phyloP scores from a whole-genome alignment of 2,329 filamentous ascomycete genomes.

The Neodidymelliopsis sp. region DNA sequence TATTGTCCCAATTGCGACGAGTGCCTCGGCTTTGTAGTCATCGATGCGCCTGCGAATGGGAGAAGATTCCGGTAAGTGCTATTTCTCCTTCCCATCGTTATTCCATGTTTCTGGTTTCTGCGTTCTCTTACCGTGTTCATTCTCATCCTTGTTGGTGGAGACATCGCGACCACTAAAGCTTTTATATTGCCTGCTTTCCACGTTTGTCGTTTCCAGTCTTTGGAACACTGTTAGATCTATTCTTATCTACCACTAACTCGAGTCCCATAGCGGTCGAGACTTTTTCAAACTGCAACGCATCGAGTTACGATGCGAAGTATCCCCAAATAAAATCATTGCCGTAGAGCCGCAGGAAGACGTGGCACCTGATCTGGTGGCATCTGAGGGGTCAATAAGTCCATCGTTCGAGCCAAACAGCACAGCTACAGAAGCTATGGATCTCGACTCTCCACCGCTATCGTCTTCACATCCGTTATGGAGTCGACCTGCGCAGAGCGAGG shows the following conservation, averaged over 20 bases:
- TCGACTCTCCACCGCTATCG: slow-evolving; percentile 29
- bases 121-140: not conserved
- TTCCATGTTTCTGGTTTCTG: not conserved
- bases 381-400: slow-evolving; percentile 27
- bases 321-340: slow-evolving; percentile 27
- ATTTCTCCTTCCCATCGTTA: slow-evolving; percentile 7
- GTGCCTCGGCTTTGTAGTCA: slow-evolving; percentile 38
- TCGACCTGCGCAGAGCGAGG: slow-evolving; percentile 27
- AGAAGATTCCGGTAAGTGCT: slow-evolving; percentile 44
- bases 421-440: slow-evolving; percentile 36
- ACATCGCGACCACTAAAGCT: not conserved
- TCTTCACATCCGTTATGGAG: slow-evolving; percentile 23
- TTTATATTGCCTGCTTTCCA: not conserved
- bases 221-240: not conserved
- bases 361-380: slow-evolving; percentile 28
- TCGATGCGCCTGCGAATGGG: slow-evolving; percentile 37
- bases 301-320: slow-evolving; percentile 46
- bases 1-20: slow-evolving; percentile 11
- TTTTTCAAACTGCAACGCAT: slow-evolving; percentile 52
- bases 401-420: slow-evolving; percentile 21
- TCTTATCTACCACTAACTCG: not conserved
- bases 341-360: slow-evolving; percentile 39
- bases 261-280: slow-evolving; percentile 41
- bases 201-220: not conserved
- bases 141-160: not conserved